phyloP scores from a whole-genome alignment of 441 rosid genomes.

The Corymbia calophylla region DNA sequence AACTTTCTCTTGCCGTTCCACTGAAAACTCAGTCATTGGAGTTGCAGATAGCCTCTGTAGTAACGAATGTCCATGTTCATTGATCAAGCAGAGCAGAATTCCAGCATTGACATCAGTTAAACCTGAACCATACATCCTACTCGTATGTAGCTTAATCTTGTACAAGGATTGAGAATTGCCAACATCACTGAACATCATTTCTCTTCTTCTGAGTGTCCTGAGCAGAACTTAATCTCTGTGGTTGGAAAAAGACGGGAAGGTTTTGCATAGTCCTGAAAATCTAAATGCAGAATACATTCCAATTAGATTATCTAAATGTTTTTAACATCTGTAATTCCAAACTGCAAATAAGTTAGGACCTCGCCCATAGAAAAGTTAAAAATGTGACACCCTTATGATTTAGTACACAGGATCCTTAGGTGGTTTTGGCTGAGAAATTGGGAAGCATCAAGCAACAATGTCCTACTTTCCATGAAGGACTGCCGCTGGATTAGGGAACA shows the following conservation, averaged over 20 bases:
- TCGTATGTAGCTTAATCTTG: slow-evolving; percentile 59
- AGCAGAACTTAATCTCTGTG: slow-evolving; percentile 37
- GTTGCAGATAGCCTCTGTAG: slow-evolving; percentile 58
- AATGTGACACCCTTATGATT: background rate
- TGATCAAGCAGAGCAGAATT: slow-evolving; percentile 57
- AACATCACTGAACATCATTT: slow-evolving; percentile 4
- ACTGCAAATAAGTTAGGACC: background rate
- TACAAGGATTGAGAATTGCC: slow-evolving; percentile 32
- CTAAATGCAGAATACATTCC: slow-evolving; percentile 22
- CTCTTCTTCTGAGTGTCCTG: slow-evolving; percentile 13
- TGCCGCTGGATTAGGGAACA: background rate
- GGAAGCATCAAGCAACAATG: background rate
- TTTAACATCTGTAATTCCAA: background rate
- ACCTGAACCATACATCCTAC: slow-evolving; percentile 56
- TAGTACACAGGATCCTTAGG: background rate
- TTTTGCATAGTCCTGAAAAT: slow-evolving; percentile 65
- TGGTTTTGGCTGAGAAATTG: background rate
- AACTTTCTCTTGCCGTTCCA: slow-evolving; percentile 7
- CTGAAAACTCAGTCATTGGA: slow-evolving; percentile 19
- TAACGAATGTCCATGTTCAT: slow-evolving; percentile 51
- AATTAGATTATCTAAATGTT: background rate
- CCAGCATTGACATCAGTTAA: slow-evolving; percentile 56
- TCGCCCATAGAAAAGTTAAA: background rate
- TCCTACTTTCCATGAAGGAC: background rate
- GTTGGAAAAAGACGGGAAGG: slow-evolving; percentile 55